Evolutionary conservation across 2,329 filamentous ascomycete species (phyloP).

Genomic region (Berkeleyomyces basicola): DNA sequence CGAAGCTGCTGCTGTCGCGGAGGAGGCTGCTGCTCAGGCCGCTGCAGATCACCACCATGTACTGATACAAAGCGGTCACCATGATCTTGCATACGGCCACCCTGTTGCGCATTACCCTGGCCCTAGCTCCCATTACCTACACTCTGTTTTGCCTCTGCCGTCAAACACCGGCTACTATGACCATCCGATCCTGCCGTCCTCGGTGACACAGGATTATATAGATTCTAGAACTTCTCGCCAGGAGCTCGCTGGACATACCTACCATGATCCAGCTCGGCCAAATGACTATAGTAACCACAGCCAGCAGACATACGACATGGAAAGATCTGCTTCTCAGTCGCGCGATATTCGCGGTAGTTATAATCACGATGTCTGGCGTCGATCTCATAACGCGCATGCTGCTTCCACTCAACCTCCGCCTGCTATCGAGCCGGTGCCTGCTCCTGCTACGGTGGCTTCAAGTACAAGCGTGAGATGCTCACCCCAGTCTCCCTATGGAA

Average conservation of each 20-base stretch:
- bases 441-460: constrained; percentile 15
- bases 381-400: constrained; percentile 56
- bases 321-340: constrained; percentile 66
- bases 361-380: constrained; percentile 65
- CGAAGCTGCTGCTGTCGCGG: constrained; percentile 40
- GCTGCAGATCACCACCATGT: constrained; percentile 26
- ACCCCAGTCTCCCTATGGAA: constrained; percentile 32
- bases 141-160: constrained; percentile 53
- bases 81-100: constrained; percentile 79
- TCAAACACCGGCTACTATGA: constrained; percentile 28
- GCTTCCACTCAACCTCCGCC: constrained; percentile 29
- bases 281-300: constrained; percentile 76
- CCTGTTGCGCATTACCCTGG: constrained; percentile 44
- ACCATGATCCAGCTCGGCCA: constrained; percentile 66
- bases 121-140: constrained; percentile 51
- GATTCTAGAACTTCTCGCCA: constrained; percentile 39
- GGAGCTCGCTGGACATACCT: constrained; percentile 73
- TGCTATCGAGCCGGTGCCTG: constrained; percentile 16
- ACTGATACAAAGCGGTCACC: constrained; percentile 50
- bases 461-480: constrained; percentile 33
- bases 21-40: constrained; percentile 23
- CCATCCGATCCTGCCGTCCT: constrained; percentile 35
- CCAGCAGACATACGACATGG: constrained; percentile 78
- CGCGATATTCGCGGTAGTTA: constrained; percentile 66
- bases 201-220: constrained; percentile 36